Evolutionary conservation across 2,329 filamentous ascomycete species (phyloP), one percentile per base, ranked within the genome.

Genomic region (Colletotrichum graminicola): DNA sequence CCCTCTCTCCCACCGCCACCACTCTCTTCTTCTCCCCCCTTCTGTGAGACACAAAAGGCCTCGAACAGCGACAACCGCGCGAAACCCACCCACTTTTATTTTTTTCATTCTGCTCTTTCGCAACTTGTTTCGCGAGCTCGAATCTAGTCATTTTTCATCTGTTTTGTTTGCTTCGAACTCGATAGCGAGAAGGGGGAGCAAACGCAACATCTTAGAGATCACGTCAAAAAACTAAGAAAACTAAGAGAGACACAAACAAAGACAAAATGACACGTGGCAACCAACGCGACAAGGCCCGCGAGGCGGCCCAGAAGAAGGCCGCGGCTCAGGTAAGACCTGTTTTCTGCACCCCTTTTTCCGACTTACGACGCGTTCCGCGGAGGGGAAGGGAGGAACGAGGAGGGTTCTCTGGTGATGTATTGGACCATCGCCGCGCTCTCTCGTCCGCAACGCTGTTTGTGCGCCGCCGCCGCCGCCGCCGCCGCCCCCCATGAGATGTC

Each of bases 251-350:
- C 41, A 21, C 0, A 1, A 3, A 36, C 32, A 11, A 36, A 36
- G 11, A 11, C 21, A 43, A 43, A 43, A 43, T 98, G 95, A 91
- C 95, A 76, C 94, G 95, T 82, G 95, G 95, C 76, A 98, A 98
- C 83, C 95, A 98, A 87, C 93, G 95, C 79, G 95, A 98, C 75
- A 94, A 95, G 86, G 92, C 93, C 78, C 93, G 95, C 74, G 93
- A 95, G 84, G 96, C 95, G 85, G 94, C 90, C 82, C 88, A 91
- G 79, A 95, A 97, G 87, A 90, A 91, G 78, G 81, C 87, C 79
- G 85, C 90, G 61, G 79, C 81, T 62, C 77, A 86, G 84, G 93
- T 94, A 84, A 77, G 87, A 55, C 51, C 39, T 41, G 49, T 56
- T 47, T 39, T 18, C 8, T 29, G 32, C 54, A n/a, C 41, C 3